phyloP scores from a whole-genome alignment of 108 stramenopile species.

The Nitzschia sp. region DNA sequence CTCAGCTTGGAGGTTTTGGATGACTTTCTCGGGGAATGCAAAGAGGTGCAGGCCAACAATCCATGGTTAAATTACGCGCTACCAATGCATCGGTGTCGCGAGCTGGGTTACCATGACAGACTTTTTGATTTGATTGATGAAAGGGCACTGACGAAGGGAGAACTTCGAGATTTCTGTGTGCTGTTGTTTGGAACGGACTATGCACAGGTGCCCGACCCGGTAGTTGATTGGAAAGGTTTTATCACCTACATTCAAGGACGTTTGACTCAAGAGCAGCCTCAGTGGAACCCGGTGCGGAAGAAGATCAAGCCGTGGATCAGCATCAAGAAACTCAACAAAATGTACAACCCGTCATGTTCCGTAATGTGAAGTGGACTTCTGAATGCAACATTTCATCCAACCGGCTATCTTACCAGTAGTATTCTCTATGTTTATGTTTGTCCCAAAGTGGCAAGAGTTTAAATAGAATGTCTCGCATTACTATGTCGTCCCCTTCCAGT shows the following conservation, averaged over 20 bases:
- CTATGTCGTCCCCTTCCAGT: no score
- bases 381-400: neutral
- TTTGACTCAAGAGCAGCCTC: conserved; percentile 34
- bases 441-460: no score
- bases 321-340: conserved; percentile 35
- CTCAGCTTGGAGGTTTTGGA: conserved; percentile 66
- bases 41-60: conserved; percentile 56
- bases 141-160: conserved; percentile 55
- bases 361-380: conserved; percentile 10
- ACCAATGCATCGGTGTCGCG: conserved; percentile 62
- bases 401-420: no score
- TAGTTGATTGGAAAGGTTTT: conserved; percentile 42
- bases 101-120: conserved; percentile 51
- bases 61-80: conserved; percentile 67
- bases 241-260: conserved; percentile 31
- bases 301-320: conserved; percentile 48
- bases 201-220: conserved; percentile 41
- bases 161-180: conserved; percentile 61
- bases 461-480: no score
- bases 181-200: conserved; percentile 71
- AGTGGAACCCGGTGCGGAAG: conserved; percentile 46
- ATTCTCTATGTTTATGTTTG: no score
- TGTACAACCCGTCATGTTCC: conserved; percentile 13
- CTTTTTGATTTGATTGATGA: conserved; percentile 83
- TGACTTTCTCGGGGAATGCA: conserved; percentile 64